phyloP scores from a whole-genome alignment of 495 filamentous ascomycete species.

The Xylaria palmicola region DNA sequence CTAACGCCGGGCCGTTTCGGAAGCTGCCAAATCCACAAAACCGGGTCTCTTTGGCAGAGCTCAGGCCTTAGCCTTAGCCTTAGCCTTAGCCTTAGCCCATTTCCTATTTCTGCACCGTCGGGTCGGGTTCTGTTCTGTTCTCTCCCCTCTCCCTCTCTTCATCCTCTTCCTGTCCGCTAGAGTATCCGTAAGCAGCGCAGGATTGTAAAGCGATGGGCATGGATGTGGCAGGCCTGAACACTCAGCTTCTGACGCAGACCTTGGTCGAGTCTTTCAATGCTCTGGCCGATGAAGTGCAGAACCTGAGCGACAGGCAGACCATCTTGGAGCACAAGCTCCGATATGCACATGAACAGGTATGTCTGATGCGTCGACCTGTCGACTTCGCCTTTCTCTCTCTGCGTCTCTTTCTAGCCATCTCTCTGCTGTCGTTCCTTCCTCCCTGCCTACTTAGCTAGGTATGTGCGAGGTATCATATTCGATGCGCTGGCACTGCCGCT shows the following conservation, averaged over 20 bases:
- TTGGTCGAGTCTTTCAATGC: conserved; percentile 63
- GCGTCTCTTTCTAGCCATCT: too few species aligned
- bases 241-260: conserved; percentile 44
- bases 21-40: conserved; percentile 16
- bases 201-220: conserved; percentile 5
- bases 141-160: background rate
- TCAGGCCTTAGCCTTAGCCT: too few species aligned
- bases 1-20: conserved; percentile 13
- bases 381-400: background rate
- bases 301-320: conserved; percentile 53
- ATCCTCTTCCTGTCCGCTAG: background rate
- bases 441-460: too few species aligned
- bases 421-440: too few species aligned
- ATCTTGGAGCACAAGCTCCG: conserved; percentile 58
- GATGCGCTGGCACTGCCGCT: background rate
- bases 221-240: conserved; percentile 35
- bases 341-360: conserved; percentile 58
- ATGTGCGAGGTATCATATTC: too few species aligned
- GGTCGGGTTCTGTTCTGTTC: too few species aligned
- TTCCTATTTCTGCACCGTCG: conserved; percentile 3
- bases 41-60: conserved; percentile 9
- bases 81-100: conserved; percentile 14
- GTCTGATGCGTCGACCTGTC: conserved; percentile 11
- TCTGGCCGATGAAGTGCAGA: conserved; percentile 59
- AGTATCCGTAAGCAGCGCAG: conserved; percentile 8